These are phyloP conservation scores for Xylaria sp. DNA, from an alignment of 2,329 filamentous ascomycete species.

Conservation along the genomic window DNA sequence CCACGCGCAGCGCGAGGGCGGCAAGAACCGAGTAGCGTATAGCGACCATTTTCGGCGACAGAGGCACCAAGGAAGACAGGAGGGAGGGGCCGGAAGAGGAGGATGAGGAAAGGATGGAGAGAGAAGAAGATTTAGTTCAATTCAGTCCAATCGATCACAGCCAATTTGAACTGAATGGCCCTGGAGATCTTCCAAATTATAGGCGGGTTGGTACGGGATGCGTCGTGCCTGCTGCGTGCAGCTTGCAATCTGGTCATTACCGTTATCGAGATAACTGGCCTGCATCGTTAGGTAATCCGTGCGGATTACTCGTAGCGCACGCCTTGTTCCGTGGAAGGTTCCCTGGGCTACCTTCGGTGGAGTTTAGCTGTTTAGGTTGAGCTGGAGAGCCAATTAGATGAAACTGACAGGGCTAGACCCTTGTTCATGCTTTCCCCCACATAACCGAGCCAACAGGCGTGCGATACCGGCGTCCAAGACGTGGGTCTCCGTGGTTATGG, in stretches of 20 bases:
- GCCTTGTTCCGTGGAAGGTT: too few species aligned
- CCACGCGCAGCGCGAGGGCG: constrained; percentile 31
- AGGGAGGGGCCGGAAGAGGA: constrained; percentile 4
- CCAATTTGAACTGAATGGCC: constrained; percentile 6
- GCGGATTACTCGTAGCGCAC: background rate
- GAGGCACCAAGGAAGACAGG: background rate
- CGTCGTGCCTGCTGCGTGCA: background rate
- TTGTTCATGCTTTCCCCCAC: background rate
- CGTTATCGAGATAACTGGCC: background rate
- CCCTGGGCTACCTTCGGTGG: too few species aligned
- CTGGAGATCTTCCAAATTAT: constrained; percentile 17
- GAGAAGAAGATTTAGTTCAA: constrained; percentile 7
- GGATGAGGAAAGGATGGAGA: constrained; percentile 12
- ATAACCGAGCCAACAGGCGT: background rate
- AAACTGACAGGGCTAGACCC: background rate
- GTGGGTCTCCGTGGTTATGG: too few species aligned
- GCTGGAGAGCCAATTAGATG: background rate
- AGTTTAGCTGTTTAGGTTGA: background rate
- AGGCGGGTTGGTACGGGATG: background rate
- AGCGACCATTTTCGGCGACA: constrained; percentile 29
- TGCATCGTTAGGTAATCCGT: background rate
- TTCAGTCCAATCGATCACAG: constrained; percentile 4
- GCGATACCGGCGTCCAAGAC: background rate
- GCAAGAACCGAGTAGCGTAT: constrained; percentile 33
- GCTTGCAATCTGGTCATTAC: constrained; percentile 2